phyloP scores from a whole-genome alignment of 306 rosid species.

The Carpinus viminea region DNA sequence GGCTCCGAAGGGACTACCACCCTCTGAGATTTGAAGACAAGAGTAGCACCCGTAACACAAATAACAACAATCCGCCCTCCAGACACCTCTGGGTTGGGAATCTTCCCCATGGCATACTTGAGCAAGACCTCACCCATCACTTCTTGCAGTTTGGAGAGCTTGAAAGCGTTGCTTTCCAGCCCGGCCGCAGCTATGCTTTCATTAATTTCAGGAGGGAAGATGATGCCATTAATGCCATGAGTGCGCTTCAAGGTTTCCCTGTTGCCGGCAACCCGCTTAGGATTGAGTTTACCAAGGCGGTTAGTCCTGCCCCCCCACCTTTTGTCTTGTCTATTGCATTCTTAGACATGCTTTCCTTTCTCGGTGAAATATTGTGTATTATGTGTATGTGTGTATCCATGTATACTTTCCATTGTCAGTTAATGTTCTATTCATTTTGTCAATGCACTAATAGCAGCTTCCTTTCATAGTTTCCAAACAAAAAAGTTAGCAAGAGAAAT shows the following conservation, averaged over 20 bases:
- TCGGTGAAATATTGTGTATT: background rate
- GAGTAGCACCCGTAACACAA: conserved; percentile 22
- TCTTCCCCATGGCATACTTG: conserved; percentile 55
- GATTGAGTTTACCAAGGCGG: conserved; percentile 98
- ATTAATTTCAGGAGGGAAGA: conserved; percentile 71
- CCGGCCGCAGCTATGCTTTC: conserved; percentile 85
- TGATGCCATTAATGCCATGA: conserved; percentile 80
- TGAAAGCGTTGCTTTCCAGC: conserved; percentile 81
- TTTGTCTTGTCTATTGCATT: conserved; percentile 43
- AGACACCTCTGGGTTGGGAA: conserved; percentile 94
- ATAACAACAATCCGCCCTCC: conserved; percentile 59
- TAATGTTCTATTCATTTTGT: conserved; percentile 26
- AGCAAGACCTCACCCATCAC: conserved; percentile 66
- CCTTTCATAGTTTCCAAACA: background rate
- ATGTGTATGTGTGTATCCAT: conserved; percentile 22
- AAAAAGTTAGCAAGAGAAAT: conserved; percentile 11
- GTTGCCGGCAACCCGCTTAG: conserved; percentile 82
- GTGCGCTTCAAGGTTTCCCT: conserved; percentile 66
- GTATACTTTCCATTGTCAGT: conserved; percentile 1
- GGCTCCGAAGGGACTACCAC: conserved; percentile 48
- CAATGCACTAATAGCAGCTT: conserved; percentile 6
- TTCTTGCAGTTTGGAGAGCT: conserved; percentile 71
- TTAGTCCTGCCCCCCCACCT: conserved; percentile 75
- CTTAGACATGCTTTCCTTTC: conserved; percentile 35
- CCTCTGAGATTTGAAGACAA: conserved; percentile 45